A percentile compares a stretch with the other conserved stretches of the same genome.
These are phyloP conservation scores for Pseudocercospora musae DNA, from an alignment of 2,329 filamentous ascomycete genomes.

Conservation along the genomic window DNA sequence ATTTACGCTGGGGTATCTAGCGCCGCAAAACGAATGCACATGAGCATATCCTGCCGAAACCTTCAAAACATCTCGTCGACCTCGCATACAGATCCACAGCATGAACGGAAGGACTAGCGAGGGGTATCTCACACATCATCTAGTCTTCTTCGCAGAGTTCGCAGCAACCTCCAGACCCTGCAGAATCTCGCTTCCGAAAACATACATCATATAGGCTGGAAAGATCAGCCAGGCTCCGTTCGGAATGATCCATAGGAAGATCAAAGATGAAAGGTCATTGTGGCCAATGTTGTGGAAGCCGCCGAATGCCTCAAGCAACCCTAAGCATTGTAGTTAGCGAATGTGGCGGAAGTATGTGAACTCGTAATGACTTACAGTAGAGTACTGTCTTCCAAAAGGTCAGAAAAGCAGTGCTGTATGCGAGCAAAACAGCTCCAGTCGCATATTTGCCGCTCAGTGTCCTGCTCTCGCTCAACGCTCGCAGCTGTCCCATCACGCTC, in stretches of 20 bases:
- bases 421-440: constrained; percentile 56
- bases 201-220: constrained; percentile 60
- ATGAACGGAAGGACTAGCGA: background rate
- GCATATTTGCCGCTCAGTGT: constrained; percentile 52
- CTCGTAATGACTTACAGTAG: constrained; percentile 50
- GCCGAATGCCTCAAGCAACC: constrained; percentile 59
- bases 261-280: constrained; percentile 52
- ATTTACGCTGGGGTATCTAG: background rate
- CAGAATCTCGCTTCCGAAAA: constrained; percentile 61
- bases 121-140: constrained; percentile 8
- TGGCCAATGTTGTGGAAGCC: constrained; percentile 62
- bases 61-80: background rate
- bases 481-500: constrained; percentile 44
- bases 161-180: constrained; percentile 52
- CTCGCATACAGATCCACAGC: background rate
- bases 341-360: background rate
- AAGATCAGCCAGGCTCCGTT: constrained; percentile 66
- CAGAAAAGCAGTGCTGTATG: constrained; percentile 58
- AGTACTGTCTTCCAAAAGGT: constrained; percentile 66
- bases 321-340: constrained; percentile 34
- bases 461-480: constrained; percentile 48
- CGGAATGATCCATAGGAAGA: constrained; percentile 62
- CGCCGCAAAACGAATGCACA: background rate
- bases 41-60: background rate
- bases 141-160: constrained; percentile 24